Evolutionary conservation across 768 basidiomycete species (phyloP).

Genomic region (Jaapia argillacea): DNA sequence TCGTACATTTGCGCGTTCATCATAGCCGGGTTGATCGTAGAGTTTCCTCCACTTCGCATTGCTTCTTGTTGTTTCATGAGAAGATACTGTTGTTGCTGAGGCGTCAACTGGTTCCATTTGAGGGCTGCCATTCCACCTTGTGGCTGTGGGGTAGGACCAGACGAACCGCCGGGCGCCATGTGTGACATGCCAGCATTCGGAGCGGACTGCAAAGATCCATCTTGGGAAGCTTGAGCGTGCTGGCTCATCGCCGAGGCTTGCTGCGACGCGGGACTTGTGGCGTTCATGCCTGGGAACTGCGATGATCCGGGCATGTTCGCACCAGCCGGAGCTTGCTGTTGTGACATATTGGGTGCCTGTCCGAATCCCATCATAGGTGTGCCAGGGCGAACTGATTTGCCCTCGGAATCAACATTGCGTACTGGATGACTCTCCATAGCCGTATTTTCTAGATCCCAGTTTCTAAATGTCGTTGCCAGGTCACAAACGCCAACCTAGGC

Average conservation of each 20-base stretch:
- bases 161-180: not conserved
- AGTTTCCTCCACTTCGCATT: slow-evolving; percentile 8
- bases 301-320: not conserved
- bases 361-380: too few species aligned
- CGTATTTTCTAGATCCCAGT: too few species aligned
- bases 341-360: not conserved
- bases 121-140: slow-evolving; percentile 9
- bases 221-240: too few species aligned
- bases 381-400: not conserved
- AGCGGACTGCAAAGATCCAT: too few species aligned
- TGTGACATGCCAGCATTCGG: not conserved
- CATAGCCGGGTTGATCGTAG: not conserved
- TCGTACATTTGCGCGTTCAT: not conserved
- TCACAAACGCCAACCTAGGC: too few species aligned
- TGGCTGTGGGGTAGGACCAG: not conserved
- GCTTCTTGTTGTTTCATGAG: slow-evolving; percentile 31
- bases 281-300: not conserved
- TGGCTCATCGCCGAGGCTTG: not conserved
- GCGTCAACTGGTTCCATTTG: slow-evolving; percentile 12
- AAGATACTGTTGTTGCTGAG: slow-evolving; percentile 37
- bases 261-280: not conserved
- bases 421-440: too few species aligned
- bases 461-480: too few species aligned
- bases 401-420: too few species aligned
- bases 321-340: not conserved